These are phyloP conservation scores for Spinacia oleracea DNA, from an alignment of 179 eudicot species.

Conservation along the genomic window DNA sequence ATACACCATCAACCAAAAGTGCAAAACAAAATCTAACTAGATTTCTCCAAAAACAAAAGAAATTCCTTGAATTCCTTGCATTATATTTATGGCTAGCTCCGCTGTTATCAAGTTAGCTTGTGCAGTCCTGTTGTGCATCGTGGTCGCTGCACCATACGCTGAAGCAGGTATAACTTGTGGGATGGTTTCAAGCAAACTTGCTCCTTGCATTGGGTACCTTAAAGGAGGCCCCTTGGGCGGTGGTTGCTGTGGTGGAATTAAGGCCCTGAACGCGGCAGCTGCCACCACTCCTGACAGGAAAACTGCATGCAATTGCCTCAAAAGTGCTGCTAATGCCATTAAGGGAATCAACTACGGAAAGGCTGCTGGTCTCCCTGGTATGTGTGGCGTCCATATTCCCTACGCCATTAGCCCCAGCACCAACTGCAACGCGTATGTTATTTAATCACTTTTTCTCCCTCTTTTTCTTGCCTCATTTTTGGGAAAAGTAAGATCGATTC, in stretches of 20 bases:
- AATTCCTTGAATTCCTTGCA: neutral
- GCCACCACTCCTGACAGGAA: conserved; percentile 39
- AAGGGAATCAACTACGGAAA: conserved; percentile 8
- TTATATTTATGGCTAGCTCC: conserved; percentile 13
- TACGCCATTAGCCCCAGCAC: conserved; percentile 52
- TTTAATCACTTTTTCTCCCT: too few species aligned
- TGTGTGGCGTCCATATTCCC: conserved; percentile 46
- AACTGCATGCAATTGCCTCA: conserved; percentile 46
- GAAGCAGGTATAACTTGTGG: conserved; percentile 42
- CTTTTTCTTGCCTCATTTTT: neutral
- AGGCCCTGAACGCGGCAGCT: conserved; percentile 26
- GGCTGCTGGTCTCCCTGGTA: conserved; percentile 46
- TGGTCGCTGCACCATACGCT: conserved; percentile 32
- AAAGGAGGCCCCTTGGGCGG: neutral
- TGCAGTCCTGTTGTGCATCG: conserved; percentile 31
- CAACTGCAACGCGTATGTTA: conserved; percentile 52
- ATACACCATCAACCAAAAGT: conserved; percentile 4
- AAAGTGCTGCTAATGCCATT: conserved; percentile 6
- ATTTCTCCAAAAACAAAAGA: neutral
- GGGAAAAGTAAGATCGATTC: too few species aligned
- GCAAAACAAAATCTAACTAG: neutral
- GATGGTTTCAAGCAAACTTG: conserved; percentile 18
- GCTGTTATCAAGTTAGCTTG: neutral
- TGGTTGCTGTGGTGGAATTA: conserved; percentile 40
- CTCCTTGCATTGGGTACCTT: conserved; percentile 17